phyloP scores from a whole-genome alignment of 176 grass and related monocot genomes.

The Phragmites australis region DNA sequence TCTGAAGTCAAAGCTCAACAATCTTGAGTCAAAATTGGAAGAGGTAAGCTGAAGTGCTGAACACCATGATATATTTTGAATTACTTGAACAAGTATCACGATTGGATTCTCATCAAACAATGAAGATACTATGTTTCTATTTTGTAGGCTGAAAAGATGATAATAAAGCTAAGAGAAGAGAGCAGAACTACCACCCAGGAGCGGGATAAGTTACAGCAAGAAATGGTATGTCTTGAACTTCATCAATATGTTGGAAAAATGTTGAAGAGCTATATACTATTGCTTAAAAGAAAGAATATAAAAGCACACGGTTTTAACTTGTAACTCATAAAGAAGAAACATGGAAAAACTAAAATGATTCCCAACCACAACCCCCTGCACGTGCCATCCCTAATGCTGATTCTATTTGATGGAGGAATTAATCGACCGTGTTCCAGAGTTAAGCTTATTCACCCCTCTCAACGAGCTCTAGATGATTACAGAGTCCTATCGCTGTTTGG shows the following conservation, averaged over 20 bases:
- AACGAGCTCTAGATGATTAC: too few relatives aligned
- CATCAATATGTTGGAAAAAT: slow-evolving; percentile 12
- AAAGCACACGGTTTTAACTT: background rate
- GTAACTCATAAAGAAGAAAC: background rate
- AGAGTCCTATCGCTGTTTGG: background rate
- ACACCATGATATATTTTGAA: slow-evolving; percentile 23
- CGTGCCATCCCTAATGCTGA: too few relatives aligned
- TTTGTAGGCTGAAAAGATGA: slow-evolving; percentile 85
- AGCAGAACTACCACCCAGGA: slow-evolving; percentile 63
- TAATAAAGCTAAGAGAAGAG: slow-evolving; percentile 75
- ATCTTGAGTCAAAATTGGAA: slow-evolving; percentile 83
- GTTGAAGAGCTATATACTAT: background rate
- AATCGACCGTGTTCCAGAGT: too few relatives aligned
- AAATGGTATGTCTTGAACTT: slow-evolving; percentile 63
- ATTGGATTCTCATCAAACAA: slow-evolving; percentile 8
- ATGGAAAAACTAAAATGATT: background rate
- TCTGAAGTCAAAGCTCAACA: slow-evolving; percentile 78
- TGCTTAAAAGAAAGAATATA: background rate
- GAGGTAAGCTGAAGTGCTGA: slow-evolving; percentile 64
- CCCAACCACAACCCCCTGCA: background rate
- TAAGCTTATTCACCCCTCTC: too few relatives aligned
- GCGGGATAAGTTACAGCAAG: slow-evolving; percentile 73
- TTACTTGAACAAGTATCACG: slow-evolving; percentile 8
- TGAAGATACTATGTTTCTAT: slow-evolving; percentile 8
- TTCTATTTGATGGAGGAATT: too few relatives aligned